Evolutionary conservation across 805 yeast genomes (phyloP).

Genomic region (Schizosaccharomyces lindneri): DNA sequence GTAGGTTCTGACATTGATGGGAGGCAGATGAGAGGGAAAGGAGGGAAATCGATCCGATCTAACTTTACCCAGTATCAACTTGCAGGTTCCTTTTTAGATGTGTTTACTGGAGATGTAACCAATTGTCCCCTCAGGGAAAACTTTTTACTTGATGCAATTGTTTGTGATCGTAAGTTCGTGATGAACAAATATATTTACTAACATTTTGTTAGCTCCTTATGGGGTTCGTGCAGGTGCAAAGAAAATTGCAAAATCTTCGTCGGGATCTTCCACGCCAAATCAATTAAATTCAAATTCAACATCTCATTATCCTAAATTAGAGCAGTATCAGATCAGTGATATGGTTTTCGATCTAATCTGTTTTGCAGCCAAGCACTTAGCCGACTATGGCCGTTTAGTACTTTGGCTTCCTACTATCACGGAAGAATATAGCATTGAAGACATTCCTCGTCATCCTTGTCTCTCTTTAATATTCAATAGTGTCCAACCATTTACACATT

Average conservation of each 20-base stretch:
- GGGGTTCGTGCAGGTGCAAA: constrained; percentile 91
- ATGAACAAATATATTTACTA: not conserved
- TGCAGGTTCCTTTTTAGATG: constrained; percentile 35
- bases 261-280: not conserved
- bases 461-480: constrained; percentile 47
- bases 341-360: constrained; percentile 52
- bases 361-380: constrained; percentile 49
- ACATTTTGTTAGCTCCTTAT: constrained; percentile 34
- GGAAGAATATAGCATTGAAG: constrained; percentile 44
- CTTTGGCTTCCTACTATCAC: constrained; percentile 98
- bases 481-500: constrained; percentile 72
- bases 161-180: constrained; percentile 40
- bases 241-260: constrained; percentile 46
- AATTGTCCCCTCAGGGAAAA: constrained; percentile 51
- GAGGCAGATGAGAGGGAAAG: constrained; percentile 45
- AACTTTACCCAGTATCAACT: constrained; percentile 61
- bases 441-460: constrained; percentile 55
- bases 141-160: constrained; percentile 47
- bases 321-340: constrained; percentile 58
- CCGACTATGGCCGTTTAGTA: constrained; percentile 54
- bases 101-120: constrained; percentile 81
- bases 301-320: constrained; percentile 65
- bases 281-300: constrained; percentile 12
- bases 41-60: constrained; percentile 19
- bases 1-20: constrained; percentile 84